phyloP scores from a whole-genome alignment of 192 early-diverging fungal genomes.

The Coemansia sp. region DNA sequence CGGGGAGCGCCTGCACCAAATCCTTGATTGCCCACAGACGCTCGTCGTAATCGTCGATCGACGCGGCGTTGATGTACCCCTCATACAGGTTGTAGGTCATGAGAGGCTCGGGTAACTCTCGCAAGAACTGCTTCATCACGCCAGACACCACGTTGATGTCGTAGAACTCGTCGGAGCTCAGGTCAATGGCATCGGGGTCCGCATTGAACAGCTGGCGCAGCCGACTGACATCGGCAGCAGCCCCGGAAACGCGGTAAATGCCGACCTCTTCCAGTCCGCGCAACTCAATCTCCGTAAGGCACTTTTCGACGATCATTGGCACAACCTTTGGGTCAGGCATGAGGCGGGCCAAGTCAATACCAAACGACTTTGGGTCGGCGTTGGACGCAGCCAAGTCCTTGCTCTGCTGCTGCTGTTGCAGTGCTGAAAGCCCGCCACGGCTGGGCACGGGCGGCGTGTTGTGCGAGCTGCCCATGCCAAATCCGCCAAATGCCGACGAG shows the following conservation, averaged over 20 bases:
- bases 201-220: conserved; percentile 62
- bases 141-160: conserved; percentile 86
- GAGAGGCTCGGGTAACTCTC: conserved; percentile 91
- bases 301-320: conserved; percentile 66
- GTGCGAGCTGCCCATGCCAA: conserved; percentile 28
- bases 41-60: conserved; percentile 67
- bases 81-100: conserved; percentile 83
- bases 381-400: conserved; percentile 3
- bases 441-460: conserved; percentile 16
- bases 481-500: conserved; percentile 35
- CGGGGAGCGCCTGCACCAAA: conserved; percentile 61
- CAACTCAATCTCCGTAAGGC: conserved; percentile 67
- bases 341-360: conserved; percentile 58
- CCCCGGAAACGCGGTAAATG: conserved; percentile 71
- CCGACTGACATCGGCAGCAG: conserved; percentile 60
- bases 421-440: conserved; percentile 18
- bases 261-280: conserved; percentile 73
- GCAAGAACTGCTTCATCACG: conserved; percentile 89
- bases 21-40: conserved; percentile 71
- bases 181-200: conserved; percentile 57
- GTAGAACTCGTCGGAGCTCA: conserved; percentile 60
- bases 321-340: conserved; percentile 59
- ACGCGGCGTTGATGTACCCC: conserved; percentile 74
- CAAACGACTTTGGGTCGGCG: conserved; percentile 59
- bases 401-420: conserved; percentile 16